Evolutionary conservation across 139 green algal genomes (phyloP).

Genomic region (Gonium pectorale): DNA sequence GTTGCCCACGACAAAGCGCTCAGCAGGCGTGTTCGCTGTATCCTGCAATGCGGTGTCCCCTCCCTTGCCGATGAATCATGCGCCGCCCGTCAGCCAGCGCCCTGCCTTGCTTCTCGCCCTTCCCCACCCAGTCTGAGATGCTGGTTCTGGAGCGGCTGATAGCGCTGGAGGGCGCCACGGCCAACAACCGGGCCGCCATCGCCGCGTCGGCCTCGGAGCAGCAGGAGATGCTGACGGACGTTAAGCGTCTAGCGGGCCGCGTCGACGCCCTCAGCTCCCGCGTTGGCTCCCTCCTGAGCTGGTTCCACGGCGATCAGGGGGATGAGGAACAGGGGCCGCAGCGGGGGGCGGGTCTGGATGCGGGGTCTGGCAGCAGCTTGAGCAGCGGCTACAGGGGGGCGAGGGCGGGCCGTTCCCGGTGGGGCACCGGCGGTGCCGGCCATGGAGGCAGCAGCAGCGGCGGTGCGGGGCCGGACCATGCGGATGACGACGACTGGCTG

Average conservation of each 20-base stretch:
- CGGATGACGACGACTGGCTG: too few relatives aligned
- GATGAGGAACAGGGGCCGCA: background rate
- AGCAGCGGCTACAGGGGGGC: too few relatives aligned
- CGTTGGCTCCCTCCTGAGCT: background rate
- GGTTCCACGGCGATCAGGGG: background rate
- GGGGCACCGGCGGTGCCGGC: too few relatives aligned
- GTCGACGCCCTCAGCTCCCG: background rate
- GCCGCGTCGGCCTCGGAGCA: background rate
- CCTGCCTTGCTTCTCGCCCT: background rate
- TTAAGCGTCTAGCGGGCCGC: background rate
- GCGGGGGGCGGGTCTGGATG: background rate
- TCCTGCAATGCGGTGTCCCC: too few relatives aligned
- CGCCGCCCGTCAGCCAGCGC: too few relatives aligned
- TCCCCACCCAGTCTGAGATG: background rate
- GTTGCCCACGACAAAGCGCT: too few relatives aligned
- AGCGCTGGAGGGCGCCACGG: background rate
- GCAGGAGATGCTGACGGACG: background rate
- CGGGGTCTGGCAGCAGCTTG: too few relatives aligned
- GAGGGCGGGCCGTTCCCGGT: too few relatives aligned
- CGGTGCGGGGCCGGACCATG: too few relatives aligned
- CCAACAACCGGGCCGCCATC: background rate
- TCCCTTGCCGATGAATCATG: too few relatives aligned
- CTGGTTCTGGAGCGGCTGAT: slow-evolving; percentile 14
- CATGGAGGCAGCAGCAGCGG: too few relatives aligned
- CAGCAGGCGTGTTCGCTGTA: too few relatives aligned